A percentile compares a stretch with the other conserved stretches of the same genome.
phyloP scores from a whole-genome alignment of 805 yeast species.

The Wickerhamiella cacticola region DNA sequence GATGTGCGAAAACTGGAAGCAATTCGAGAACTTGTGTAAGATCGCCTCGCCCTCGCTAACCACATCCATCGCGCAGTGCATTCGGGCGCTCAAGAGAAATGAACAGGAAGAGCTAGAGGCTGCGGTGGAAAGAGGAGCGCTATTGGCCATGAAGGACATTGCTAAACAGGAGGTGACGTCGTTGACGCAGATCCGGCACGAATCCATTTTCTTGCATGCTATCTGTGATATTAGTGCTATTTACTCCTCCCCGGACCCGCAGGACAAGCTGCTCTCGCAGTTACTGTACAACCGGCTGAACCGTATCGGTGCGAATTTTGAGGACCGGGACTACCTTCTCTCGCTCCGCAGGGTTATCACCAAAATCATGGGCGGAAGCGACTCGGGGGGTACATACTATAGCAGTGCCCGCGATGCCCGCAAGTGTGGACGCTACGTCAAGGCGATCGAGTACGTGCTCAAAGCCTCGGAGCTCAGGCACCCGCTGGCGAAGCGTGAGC shows the following conservation, averaged over 20 bases:
- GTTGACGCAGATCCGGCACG: slow-evolving; percentile 32
- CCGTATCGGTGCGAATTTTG: slow-evolving; percentile 41
- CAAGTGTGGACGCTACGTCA: slow-evolving; percentile 36
- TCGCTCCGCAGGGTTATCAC: slow-evolving; percentile 45
- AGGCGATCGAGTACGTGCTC: slow-evolving; percentile 19
- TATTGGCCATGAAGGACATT: slow-evolving; percentile 49
- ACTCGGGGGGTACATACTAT: slow-evolving; percentile 40
- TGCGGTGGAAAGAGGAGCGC: slow-evolving; percentile 41
- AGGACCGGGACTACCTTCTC: slow-evolving; percentile 46
- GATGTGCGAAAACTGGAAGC: slow-evolving; percentile 42
- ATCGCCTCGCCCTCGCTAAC: not conserved
- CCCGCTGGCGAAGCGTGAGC: slow-evolving; percentile 34
- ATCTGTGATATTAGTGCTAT: slow-evolving; percentile 41
- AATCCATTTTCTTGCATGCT: slow-evolving; percentile 46
- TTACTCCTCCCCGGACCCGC: not conserved
- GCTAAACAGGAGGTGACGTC: slow-evolving; percentile 40
- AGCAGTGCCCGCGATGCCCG: slow-evolving; percentile 54
- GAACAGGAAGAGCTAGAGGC: slow-evolving; percentile 29
- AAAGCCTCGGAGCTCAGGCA: slow-evolving; percentile 17
- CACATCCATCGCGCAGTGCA: not conserved
- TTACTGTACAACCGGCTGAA: slow-evolving; percentile 21
- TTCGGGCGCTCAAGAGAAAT: slow-evolving; percentile 42
- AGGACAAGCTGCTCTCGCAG: slow-evolving; percentile 7
- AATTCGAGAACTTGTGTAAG: slow-evolving; percentile 19
- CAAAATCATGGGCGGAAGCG: not conserved